Evolutionary conservation across 495 filamentous ascomycete genomes (phyloP).

Genomic region (Tuber magnatum): DNA sequence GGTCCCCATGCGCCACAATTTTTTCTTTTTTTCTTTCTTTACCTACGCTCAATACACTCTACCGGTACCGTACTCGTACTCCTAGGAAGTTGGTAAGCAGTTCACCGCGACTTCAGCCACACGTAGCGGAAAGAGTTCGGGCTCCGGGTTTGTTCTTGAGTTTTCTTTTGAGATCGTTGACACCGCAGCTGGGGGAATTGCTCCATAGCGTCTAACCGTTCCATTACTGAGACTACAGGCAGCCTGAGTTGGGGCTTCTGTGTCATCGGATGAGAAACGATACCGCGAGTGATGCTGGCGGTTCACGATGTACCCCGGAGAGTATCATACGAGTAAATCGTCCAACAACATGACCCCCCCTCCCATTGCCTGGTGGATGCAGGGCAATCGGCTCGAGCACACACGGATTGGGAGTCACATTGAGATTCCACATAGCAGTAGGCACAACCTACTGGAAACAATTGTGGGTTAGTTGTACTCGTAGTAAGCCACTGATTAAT

Average conservation of each 20-base stretch:
- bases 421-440: not conserved
- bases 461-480: not conserved
- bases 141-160: not conserved
- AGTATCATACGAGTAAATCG: not conserved
- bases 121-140: not conserved
- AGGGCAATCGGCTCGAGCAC: not conserved
- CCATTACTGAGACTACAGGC: not conserved
- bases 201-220: not conserved
- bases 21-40: not conserved
- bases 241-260: not conserved
- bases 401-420: not conserved
- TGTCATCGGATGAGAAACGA: not conserved
- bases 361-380: not conserved
- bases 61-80: no score
- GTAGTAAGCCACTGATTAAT: not conserved
- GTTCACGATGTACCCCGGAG: not conserved
- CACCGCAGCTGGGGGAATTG: not conserved
- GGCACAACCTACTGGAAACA: not conserved
- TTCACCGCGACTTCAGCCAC: not conserved
- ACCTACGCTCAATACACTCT: not conserved
- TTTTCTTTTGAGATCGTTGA: not conserved
- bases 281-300: not conserved
- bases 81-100: not conserved
- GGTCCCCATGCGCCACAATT: slow-evolving; percentile 25
- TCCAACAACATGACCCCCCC: not conserved